Conservation (phyloP, 257 asterid species). For the Linaria vulgaris region DNA sequence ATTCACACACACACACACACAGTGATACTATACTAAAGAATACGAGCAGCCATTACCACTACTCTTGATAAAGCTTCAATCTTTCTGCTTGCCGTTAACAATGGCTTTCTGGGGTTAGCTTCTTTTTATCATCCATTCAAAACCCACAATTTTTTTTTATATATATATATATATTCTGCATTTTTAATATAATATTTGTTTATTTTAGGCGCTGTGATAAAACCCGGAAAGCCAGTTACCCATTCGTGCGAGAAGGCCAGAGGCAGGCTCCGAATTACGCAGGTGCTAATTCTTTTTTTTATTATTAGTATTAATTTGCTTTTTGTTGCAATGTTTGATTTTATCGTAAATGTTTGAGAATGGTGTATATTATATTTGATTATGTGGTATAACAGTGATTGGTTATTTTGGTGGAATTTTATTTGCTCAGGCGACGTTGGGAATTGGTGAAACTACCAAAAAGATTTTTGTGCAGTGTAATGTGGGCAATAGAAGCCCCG, state of each 20-base stretch:
- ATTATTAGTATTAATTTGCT: background rate
- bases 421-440: slow-evolving; percentile 70
- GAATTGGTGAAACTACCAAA: slow-evolving; percentile 50
- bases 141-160: background rate
- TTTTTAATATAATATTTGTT: slow-evolving; percentile 6
- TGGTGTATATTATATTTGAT: background rate
- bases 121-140: background rate
- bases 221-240: slow-evolving; percentile 64
- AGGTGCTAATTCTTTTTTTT: slow-evolving; percentile 38
- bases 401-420: slow-evolving; percentile 4
- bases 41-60: too few relatives aligned
- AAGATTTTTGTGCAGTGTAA: slow-evolving; percentile 74
- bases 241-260: slow-evolving; percentile 49
- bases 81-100: background rate
- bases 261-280: slow-evolving; percentile 80
- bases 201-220: slow-evolving; percentile 66
- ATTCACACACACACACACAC: too few relatives aligned
- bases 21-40: too few relatives aligned
- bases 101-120: slow-evolving; percentile 75
- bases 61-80: background rate
- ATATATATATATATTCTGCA: background rate
- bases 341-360: slow-evolving; percentile 7
- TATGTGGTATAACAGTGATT: too few relatives aligned
- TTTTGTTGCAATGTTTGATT: slow-evolving; percentile 3
- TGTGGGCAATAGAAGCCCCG: slow-evolving; percentile 66